These are phyloP conservation scores for Pseudotulostoma volvatum DNA, from an alignment of 495 filamentous ascomycete genomes.

Conservation along the genomic window DNA sequence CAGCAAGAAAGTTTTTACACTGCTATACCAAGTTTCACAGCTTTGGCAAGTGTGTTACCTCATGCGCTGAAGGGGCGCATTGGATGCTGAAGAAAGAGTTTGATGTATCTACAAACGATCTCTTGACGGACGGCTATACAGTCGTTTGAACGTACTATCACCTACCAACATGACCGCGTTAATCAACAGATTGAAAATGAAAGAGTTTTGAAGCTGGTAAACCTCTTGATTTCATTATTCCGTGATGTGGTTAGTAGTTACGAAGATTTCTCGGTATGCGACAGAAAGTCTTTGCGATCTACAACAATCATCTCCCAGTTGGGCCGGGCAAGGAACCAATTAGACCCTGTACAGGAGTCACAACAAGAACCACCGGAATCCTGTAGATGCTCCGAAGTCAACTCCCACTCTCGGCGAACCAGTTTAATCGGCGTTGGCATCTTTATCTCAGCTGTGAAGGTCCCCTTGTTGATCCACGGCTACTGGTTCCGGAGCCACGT, in stretches of 20 bases:
- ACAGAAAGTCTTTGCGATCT: not conserved
- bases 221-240: not conserved
- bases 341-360: not conserved
- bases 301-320: not conserved
- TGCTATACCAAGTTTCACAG: not conserved
- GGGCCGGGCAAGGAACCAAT: not conserved
- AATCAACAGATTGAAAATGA: not conserved
- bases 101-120: not conserved
- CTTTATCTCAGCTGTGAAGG: too few species aligned
- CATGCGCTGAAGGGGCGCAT: not conserved
- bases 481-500: too few species aligned
- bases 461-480: too few species aligned
- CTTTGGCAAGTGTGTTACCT: slow-evolving; percentile 1
- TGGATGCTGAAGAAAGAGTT: not conserved
- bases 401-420: too few species aligned
- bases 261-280: not conserved
- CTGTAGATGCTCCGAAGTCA: not conserved
- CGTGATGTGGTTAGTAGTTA: not conserved
- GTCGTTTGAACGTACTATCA: not conserved
- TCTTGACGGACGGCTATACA: not conserved
- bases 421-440: too few species aligned
- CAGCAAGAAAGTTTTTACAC: not conserved
- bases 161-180: not conserved
- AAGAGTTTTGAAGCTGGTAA: not conserved
- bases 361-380: not conserved